These are phyloP conservation scores for Vaccinium corymbosum DNA, from an alignment of 148 eudicot genomes.

Conservation along the genomic window DNA sequence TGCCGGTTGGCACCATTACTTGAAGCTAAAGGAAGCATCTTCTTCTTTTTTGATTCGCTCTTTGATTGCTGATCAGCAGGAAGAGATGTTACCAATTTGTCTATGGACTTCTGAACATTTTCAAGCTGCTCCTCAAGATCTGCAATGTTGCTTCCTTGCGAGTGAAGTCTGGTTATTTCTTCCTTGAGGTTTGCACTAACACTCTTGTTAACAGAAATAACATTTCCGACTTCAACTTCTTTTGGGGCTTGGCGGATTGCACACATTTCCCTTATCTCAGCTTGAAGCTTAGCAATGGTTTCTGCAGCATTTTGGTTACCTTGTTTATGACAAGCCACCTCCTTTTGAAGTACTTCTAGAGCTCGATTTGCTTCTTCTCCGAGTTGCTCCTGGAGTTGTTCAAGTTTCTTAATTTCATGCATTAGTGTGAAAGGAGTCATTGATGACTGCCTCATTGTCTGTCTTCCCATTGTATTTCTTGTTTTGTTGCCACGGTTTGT, in stretches of 20 bases:
- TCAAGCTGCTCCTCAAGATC: constrained; percentile 90
- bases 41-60: constrained; percentile 66
- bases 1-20: constrained; percentile 58
- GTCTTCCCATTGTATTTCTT: constrained; percentile 56
- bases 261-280: constrained; percentile 80
- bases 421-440: constrained; percentile 90
- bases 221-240: constrained; percentile 48
- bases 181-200: constrained; percentile 90
- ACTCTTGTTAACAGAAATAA: constrained; percentile 66
- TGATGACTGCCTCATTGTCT: constrained; percentile 75
- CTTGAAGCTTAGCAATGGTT: constrained; percentile 88
- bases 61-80: constrained; percentile 52
- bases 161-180: constrained; percentile 88
- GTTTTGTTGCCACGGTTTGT: constrained; percentile 28
- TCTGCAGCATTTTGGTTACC: constrained; percentile 98
- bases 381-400: constrained; percentile 95
- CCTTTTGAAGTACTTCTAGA: constrained; percentile 87
- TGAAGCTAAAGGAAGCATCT: constrained; percentile 66
- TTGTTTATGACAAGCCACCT: constrained; percentile 83
- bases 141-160: constrained; percentile 88
- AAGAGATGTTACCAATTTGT: constrained; percentile 81
- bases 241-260: constrained; percentile 33
- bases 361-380: constrained; percentile 96
- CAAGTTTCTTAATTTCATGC: constrained; percentile 88
- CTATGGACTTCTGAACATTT: constrained; percentile 86